Percentiles rank a stretch among this genome's conserved stretches.
phyloP scores from a whole-genome alignment of 768 basidiomycete genomes.

The Leccinum subgranulosum region DNA sequence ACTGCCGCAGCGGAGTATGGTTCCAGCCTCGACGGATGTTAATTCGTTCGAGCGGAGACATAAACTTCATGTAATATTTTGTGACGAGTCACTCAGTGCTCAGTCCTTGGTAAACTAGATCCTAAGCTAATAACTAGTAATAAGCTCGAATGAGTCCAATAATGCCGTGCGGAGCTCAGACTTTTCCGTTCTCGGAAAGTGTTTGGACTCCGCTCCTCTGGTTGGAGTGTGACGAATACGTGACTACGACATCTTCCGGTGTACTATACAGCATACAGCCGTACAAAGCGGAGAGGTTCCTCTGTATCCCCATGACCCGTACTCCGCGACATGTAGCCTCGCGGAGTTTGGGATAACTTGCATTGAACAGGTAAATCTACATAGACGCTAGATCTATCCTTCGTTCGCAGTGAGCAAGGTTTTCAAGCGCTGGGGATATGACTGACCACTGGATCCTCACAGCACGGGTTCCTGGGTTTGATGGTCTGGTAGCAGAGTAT shows the following conservation, averaged over 20 bases:
- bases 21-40: too few relatives aligned
- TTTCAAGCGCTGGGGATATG: not conserved
- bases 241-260: not conserved
- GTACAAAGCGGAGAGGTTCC: not conserved
- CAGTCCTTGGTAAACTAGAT: too few relatives aligned
- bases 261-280: not conserved
- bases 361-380: not conserved
- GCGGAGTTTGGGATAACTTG: constrained; percentile 22
- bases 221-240: not conserved
- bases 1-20: too few relatives aligned
- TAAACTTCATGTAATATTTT: too few relatives aligned
- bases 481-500: not conserved
- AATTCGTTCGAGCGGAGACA: too few relatives aligned
- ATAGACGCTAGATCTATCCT: not conserved
- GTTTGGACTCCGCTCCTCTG: too few relatives aligned
- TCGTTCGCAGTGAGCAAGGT: not conserved
- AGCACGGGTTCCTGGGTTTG: not conserved
- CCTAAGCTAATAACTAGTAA: too few relatives aligned
- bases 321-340: constrained; percentile 24
- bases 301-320: not conserved
- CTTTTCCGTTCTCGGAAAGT: too few relatives aligned
- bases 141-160: too few relatives aligned
- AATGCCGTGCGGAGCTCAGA: not conserved
- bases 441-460: not conserved
- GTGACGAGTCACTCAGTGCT: too few relatives aligned